phyloP scores from a whole-genome alignment of 495 filamentous ascomycete genomes.

The Cetradonia linearis region DNA sequence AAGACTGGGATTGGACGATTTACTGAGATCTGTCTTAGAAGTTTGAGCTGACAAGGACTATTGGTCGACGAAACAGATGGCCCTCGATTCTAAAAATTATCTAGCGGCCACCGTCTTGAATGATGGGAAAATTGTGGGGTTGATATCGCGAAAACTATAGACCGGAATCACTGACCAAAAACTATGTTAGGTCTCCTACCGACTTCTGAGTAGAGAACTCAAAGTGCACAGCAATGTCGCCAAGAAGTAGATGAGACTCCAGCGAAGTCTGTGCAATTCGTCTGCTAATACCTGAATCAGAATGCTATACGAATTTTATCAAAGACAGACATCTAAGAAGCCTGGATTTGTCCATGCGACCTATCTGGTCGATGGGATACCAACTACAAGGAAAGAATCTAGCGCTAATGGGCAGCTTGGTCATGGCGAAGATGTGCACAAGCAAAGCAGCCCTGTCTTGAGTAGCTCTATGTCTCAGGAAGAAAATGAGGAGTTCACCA shows the following conservation, averaged over 20 bases:
- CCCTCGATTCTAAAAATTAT: constrained; percentile 52
- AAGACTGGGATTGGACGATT: neutral
- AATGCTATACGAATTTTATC: constrained; percentile 86
- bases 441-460: constrained; percentile 60
- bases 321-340: constrained; percentile 64
- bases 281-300: constrained; percentile 28
- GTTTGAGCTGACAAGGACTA: neutral
- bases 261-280: neutral
- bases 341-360: constrained; percentile 71
- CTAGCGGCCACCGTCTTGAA: constrained; percentile 66
- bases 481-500: constrained; percentile 33
- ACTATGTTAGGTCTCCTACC: constrained; percentile 64
- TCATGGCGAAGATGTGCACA: constrained; percentile 58
- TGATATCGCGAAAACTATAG: neutral
- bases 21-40: neutral
- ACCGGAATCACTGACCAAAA: neutral
- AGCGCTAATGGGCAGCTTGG: constrained; percentile 25
- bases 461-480: constrained; percentile 49
- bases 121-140: constrained; percentile 60
- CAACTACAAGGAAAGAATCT: constrained; percentile 29
- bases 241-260: constrained; percentile 55
- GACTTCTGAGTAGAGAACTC: constrained; percentile 64
- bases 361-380: constrained; percentile 67
- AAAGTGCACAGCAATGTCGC: constrained; percentile 73
- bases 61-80: neutral